Conservation (phyloP, 2,329 filamentous ascomycete genomes). For the Colletotrichum aenigma region DNA sequence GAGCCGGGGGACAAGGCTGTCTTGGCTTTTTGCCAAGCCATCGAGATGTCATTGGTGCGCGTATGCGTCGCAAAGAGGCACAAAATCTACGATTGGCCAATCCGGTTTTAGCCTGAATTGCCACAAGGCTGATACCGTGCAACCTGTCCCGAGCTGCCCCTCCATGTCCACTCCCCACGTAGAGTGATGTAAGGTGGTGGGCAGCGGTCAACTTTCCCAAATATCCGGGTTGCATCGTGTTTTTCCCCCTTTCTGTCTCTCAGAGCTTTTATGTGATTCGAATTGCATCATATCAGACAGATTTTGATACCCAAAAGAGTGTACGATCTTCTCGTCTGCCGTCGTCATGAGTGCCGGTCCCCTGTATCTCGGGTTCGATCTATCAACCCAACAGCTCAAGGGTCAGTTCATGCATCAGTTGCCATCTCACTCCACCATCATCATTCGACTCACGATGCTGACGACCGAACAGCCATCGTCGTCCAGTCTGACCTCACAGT, state of each 20-base stretch:
- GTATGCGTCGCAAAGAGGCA: not conserved
- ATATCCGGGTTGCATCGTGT: not conserved
- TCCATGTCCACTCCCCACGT: conserved; percentile 17
- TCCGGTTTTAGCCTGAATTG: conserved; percentile 17
- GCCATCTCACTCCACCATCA: not conserved
- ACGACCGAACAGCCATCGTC: conserved; percentile 67
- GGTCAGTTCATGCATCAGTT: conserved; percentile 50
- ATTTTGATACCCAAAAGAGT: not conserved
- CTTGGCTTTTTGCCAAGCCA: conserved; percentile 8
- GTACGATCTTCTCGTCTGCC: not conserved
- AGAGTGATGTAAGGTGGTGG: conserved; percentile 11
- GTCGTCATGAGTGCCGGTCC: conserved; percentile 45
- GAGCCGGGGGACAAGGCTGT: conserved; percentile 12
- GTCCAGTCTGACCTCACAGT: conserved; percentile 84
- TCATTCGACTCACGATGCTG: not conserved
- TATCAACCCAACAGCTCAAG: conserved; percentile 97
- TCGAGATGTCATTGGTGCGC: conserved; percentile 15
- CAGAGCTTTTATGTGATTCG: not conserved
- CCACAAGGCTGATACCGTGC: conserved; percentile 15
- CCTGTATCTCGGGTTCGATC: conserved; percentile 90
- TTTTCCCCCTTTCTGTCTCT: not conserved
- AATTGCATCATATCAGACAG: not conserved
- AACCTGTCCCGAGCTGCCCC: conserved; percentile 14
- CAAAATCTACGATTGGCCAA: conserved; percentile 1
- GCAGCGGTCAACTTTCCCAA: conserved; percentile 1